A percentile compares a stretch with the other conserved stretches of the same genome.
Evolutionary conservation across 345 rosid genomes (phyloP).

Genomic region (Eutrema yunnanense): DNA sequence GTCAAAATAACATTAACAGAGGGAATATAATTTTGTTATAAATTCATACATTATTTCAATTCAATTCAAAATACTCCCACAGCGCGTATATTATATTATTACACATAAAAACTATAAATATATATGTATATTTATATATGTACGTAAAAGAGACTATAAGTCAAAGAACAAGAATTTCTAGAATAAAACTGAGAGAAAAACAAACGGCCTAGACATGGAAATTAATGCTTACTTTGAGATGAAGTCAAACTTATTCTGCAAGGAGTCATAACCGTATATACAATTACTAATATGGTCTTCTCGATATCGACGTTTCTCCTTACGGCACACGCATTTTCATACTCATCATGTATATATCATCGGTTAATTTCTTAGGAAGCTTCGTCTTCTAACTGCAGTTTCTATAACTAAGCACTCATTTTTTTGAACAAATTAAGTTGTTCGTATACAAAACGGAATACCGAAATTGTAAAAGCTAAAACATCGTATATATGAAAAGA

Average conservation of each 20-base stretch:
- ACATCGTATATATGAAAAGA: background rate
- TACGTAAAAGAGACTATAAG: conserved; percentile 4
- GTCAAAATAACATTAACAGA: too few species aligned
- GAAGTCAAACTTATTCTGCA: conserved; percentile 23
- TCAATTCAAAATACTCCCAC: background rate
- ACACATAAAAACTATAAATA: background rate
- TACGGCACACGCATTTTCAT: conserved; percentile 13
- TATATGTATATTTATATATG: background rate
- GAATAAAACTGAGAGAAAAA: background rate
- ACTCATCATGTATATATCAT: background rate
- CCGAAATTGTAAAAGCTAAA: background rate
- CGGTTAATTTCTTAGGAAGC: background rate
- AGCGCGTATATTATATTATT: background rate
- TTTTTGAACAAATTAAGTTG: background rate
- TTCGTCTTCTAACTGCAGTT: background rate
- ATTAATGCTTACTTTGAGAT: conserved; percentile 11
- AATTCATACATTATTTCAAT: background rate
- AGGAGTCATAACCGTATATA: conserved; percentile 13
- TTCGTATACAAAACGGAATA: background rate
- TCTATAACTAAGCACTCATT: background rate
- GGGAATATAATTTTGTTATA: too few species aligned
- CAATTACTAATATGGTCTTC: background rate
- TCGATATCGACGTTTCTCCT: conserved; percentile 22
- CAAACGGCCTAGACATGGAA: conserved; percentile 20
- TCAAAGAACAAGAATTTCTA: conserved; percentile 31